A percentile compares a stretch with the other conserved stretches of the same genome.
Evolutionary conservation across 2,329 filamentous ascomycete species (phyloP).

Genomic region (Fusarium chlamydosporum): DNA sequence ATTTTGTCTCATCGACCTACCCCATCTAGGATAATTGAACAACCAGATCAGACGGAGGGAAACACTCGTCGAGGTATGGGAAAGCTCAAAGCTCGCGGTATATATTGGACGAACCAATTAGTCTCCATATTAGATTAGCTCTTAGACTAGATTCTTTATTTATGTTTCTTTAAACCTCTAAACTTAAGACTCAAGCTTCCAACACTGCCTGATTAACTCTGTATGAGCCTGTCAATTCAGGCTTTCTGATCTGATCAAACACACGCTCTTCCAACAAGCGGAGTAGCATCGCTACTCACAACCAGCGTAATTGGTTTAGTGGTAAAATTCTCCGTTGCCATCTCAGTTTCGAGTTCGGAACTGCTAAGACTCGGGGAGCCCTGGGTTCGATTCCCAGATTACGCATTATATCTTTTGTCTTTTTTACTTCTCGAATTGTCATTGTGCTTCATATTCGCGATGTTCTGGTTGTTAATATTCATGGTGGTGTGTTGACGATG

Average conservation of each 20-base stretch:
- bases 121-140: no score
- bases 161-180: no score
- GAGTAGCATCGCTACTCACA: neutral
- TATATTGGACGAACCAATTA: no score
- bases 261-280: neutral
- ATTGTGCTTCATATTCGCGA: neutral
- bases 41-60: no score
- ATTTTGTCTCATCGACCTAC: neutral
- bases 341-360: no score
- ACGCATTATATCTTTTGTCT: conserved; percentile 5
- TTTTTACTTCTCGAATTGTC: rapidly evolving
- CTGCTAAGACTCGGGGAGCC: no score
- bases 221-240: no score
- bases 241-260: neutral
- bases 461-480: neutral
- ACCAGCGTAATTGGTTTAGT: conserved; percentile 38
- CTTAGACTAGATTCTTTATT: no score
- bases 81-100: no score
- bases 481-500: conserved; percentile 1
- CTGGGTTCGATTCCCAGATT: conserved; percentile 37
- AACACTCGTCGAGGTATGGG: no score
- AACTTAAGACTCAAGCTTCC: no score
- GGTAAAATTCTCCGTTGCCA: conserved; percentile 41
- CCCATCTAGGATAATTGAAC: neutral
- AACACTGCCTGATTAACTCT: no score